These are phyloP conservation scores for Pisolithus marmoratus DNA, from an alignment of 768 basidiomycete genomes.

Conservation along the genomic window DNA sequence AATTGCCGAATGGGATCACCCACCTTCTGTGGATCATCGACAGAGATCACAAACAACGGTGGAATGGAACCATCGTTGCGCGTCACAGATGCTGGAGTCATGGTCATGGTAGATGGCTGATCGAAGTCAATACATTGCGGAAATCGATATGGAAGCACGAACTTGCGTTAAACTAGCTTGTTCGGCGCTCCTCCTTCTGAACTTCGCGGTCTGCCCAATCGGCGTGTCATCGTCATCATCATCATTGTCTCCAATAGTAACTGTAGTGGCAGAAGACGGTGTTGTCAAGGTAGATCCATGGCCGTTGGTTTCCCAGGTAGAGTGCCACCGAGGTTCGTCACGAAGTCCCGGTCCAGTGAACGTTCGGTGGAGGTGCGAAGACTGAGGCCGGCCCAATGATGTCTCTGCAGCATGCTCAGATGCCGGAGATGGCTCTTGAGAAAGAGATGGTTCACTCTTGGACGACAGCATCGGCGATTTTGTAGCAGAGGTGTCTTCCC, in stretches of 20 bases:
- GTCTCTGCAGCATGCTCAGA: conserved; percentile 25
- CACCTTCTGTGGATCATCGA: conserved; percentile 96
- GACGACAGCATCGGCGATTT: not conserved
- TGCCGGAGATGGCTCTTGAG: conserved; percentile 15
- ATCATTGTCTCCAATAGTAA: conserved; percentile 34
- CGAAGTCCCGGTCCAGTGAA: conserved; percentile 43
- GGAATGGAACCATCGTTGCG: conserved; percentile 43
- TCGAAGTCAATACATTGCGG: not conserved
- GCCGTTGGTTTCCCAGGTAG: conserved; percentile 37
- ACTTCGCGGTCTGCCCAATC: conserved; percentile 42
- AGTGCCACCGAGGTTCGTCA: conserved; percentile 52
- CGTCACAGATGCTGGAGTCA: conserved; percentile 10
- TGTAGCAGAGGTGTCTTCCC: not conserved
- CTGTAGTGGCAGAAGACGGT: conserved; percentile 15
- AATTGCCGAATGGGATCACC: conserved; percentile 94
- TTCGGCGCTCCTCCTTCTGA: conserved; percentile 19
- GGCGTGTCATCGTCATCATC: conserved; percentile 69
- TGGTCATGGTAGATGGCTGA: conserved; percentile 14
- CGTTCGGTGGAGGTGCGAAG: conserved; percentile 22
- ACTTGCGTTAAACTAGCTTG: conserved; percentile 20
- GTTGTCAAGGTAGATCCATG: conserved; percentile 7
- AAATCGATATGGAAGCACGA: not conserved
- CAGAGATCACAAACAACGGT: conserved; percentile 78
- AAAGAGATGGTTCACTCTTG: conserved; percentile 4
- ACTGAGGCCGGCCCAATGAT: conserved; percentile 23